Conservation (phyloP, 2,329 filamentous ascomycete genomes). For the Raffaelea deltoideospora region DNA sequence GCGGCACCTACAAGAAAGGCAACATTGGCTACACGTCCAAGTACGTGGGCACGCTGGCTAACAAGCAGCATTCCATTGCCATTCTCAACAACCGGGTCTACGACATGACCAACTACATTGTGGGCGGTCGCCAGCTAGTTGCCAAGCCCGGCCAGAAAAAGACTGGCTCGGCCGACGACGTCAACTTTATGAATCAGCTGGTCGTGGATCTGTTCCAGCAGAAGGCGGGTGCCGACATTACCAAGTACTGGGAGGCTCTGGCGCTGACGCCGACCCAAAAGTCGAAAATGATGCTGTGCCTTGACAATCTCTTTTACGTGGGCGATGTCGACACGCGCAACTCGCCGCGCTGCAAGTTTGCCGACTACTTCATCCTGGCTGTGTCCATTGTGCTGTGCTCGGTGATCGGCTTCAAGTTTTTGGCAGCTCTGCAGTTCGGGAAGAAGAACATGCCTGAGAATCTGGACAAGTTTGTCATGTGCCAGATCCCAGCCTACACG, state of each 20-base stretch:
- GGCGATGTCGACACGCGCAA: conserved; percentile 84
- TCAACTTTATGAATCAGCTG: conserved; percentile 65
- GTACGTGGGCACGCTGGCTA: conserved; percentile 58
- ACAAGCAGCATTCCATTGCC: conserved; percentile 51
- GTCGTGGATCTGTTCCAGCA: conserved; percentile 66
- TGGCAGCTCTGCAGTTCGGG: conserved; percentile 88
- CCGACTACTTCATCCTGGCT: conserved; percentile 75
- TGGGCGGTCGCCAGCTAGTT: conserved; percentile 54
- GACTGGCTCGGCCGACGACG: conserved; percentile 26
- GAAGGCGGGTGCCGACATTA: conserved; percentile 64
- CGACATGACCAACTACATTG: conserved; percentile 72
- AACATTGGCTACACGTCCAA: conserved; percentile 67
- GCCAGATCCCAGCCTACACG: conserved; percentile 92
- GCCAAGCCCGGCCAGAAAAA: conserved; percentile 36
- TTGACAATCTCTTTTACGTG: conserved; percentile 91
- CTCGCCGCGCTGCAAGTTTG: conserved; percentile 71
- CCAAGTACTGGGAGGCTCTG: conserved; percentile 66
- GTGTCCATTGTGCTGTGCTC: conserved; percentile 66
- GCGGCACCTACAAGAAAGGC: conserved; percentile 70
- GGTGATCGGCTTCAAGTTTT: conserved; percentile 90
- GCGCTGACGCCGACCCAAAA: conserved; percentile 37
- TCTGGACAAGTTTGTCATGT: conserved; percentile 96
- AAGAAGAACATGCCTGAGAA: conserved; percentile 87
- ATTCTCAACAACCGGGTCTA: conserved; percentile 72
- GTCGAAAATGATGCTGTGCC: conserved; percentile 59